A percentile compares a stretch with the other conserved stretches of the same genome.
These are phyloP conservation scores for Scutellaria minor DNA, from an alignment of 257 asterid species.

Conservation along the genomic window DNA sequence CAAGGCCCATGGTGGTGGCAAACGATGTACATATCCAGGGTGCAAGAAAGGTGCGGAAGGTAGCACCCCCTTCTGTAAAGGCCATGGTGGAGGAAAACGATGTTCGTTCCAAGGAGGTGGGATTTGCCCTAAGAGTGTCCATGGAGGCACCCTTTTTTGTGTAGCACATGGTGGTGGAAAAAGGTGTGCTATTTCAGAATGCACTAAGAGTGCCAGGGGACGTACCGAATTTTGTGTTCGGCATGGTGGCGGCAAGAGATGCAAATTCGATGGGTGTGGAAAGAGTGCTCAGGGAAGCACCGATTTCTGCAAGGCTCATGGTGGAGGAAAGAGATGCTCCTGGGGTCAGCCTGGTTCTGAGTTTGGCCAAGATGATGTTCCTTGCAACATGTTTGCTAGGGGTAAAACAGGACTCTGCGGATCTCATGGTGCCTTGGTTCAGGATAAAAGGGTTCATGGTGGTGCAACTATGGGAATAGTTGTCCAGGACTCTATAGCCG, in stretches of 20 bases:
- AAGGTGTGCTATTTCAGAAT: conserved; percentile 74
- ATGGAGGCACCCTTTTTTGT: conserved; percentile 87
- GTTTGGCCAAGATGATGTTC: conserved; percentile 63
- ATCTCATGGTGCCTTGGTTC: conserved; percentile 75
- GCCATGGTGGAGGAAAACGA: conserved; percentile 95
- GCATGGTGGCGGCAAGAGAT: conserved; percentile 97
- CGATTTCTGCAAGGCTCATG: conserved; percentile 94
- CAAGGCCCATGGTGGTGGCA: conserved; percentile 96
- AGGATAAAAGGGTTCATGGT: conserved; percentile 88
- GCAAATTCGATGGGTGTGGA: conserved; percentile 76
- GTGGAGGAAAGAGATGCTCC: conserved; percentile 90
- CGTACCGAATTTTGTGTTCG: conserved; percentile 89
- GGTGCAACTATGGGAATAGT: conserved; percentile 63
- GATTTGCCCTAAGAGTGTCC: conserved; percentile 89
- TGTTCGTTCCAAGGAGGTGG: conserved; percentile 85
- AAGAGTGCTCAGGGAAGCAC: conserved; percentile 99
- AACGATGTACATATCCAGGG: conserved; percentile 67
- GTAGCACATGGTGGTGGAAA: conserved; percentile 98
- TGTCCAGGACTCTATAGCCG: conserved; percentile 47
- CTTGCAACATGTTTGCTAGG: conserved; percentile 73
- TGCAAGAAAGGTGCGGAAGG: conserved; percentile 96
- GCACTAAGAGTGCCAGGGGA: conserved; percentile 96
- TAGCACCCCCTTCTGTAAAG: conserved; percentile 89
- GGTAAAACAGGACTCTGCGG: conserved; percentile 79
- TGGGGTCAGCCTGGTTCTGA: conserved; percentile 85